Evolutionary conservation across 208 protist species (phyloP).

Genomic region (Trypanosoma vivax): DNA sequence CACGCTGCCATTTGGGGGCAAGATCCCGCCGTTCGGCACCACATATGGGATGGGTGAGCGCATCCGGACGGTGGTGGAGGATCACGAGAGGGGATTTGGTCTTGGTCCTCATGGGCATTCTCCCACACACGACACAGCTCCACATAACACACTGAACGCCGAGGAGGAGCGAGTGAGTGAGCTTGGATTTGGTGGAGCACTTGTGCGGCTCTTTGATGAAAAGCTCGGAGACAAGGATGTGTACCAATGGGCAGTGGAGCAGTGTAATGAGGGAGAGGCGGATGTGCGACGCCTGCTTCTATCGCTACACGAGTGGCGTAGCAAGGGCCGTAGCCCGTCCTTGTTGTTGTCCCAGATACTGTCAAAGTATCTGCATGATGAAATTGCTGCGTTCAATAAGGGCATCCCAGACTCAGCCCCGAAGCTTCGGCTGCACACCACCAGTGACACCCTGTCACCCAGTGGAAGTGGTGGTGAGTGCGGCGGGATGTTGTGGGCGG

Average conservation of each 20-base stretch:
- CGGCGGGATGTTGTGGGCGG: conserved; percentile 47
- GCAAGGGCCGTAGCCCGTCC: conserved; percentile 58
- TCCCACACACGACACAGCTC: conserved; percentile 49
- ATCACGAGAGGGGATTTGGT: conserved; percentile 82
- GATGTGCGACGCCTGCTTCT: conserved; percentile 62
- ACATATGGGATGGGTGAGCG: conserved; percentile 84
- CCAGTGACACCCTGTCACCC: conserved; percentile 8
- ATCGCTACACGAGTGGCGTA: conserved; percentile 81
- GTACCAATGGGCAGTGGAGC: conserved; percentile 57
- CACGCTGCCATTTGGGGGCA: conserved; percentile 68
- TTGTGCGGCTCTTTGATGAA: conserved; percentile 79
- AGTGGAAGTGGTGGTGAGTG: conserved; percentile 11
- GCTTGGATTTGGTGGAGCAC: conserved; percentile 51
- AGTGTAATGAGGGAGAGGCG: conserved; percentile 31
- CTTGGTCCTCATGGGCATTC: conserved; percentile 75
- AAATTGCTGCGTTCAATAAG: conserved; percentile 68
- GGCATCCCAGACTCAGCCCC: conserved; percentile 59
- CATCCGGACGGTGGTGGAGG: conserved; percentile 65
- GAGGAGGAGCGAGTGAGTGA: conserved; percentile 45
- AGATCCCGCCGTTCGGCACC: conserved; percentile 72
- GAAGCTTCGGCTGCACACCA: conserved; percentile 31
- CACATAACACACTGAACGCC: conserved; percentile 52
- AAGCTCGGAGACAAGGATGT: conserved; percentile 62
- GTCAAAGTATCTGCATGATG: conserved; percentile 53
- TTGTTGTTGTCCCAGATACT: conserved; percentile 54